Evolutionary conservation across 345 rosid species (phyloP).

Genomic region (Ricinus communis): DNA sequence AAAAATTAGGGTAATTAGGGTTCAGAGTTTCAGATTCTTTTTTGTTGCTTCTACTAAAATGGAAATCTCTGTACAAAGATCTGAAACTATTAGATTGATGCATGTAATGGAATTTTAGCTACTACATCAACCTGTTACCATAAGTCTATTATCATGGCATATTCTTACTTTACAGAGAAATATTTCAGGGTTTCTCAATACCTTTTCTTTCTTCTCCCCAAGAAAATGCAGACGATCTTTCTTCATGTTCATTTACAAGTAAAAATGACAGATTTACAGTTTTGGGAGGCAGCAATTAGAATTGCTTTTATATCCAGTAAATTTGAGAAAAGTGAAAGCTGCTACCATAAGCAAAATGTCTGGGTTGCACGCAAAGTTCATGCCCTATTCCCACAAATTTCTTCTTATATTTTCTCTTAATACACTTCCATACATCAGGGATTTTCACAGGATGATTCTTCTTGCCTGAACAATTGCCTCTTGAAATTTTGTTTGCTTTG

Average conservation of each 20-base stretch:
- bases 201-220: background rate
- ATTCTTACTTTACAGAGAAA: background rate
- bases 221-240: background rate
- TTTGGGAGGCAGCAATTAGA: background rate
- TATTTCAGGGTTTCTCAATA: slow-evolving; percentile 5
- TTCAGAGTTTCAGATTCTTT: background rate
- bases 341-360: background rate
- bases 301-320: background rate
- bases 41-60: background rate
- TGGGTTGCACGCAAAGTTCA: background rate
- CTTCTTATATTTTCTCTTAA: background rate
- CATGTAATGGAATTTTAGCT: background rate
- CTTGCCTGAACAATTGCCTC: background rate
- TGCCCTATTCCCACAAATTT: background rate
- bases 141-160: background rate
- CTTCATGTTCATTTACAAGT: no score
- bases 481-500: background rate
- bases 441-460: no score
- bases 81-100: background rate
- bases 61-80: background rate
- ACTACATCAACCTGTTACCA: no score
- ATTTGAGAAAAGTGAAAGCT: background rate
- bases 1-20: background rate
- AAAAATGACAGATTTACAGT: background rate
- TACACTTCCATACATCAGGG: no score